Evolutionary conservation across 1,284 basidiomycete genomes (phyloP), one percentile per base, ranked within the genome.

Genomic region (Cryptococcus sp.): DNA sequence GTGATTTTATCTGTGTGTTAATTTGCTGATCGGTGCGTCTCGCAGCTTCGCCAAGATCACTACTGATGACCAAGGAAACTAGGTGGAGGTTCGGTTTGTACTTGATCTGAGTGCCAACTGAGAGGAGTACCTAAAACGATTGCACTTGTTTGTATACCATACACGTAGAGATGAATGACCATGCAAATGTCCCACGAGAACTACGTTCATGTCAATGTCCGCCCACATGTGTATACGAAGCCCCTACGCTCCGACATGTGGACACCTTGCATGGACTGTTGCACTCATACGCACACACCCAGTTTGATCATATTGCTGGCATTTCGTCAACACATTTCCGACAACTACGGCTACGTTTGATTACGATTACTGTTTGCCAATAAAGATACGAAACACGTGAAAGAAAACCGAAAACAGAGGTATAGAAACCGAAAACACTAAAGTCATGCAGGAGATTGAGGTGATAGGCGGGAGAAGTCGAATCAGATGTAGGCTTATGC

Each of bases 401-500:
- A 19, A 47, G 22, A 47, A 42, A 22, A 46, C 38, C 53, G 20
- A 41, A 56, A 50, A 45, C 40, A 42, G 31, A 38, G 15, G 42
- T 41, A 48, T 22, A 35, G 48, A 51, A 47, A 47, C 42, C 27
- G 35, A 47, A 20, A 20, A 52, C 19, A 41, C 15, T 55, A 49
- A 54, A 46, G 47, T 48, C 49, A 50, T 56, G 48, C 25, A 22
- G 31, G 20, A 27, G 27, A 40, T 17, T 50, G 17, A 35, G 40
- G 16, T 44, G 47, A 48, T 27, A 31, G 41, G 44, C 35, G 54
- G 40, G 6, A 44, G 19, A 11, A 22, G 35, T 22, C 25, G 35
- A 31, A 35, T 17, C 48, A 22, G 19, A 20, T 47, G 45, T 13
- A 50, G 44, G 39, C 31, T 56, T 60, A 56, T 57, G 62, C 64